Evolutionary conservation across 2,329 filamentous ascomycete species (phyloP), one percentile per base, ranked within the genome.

Genomic region (Madurella mycetomatis): DNA sequence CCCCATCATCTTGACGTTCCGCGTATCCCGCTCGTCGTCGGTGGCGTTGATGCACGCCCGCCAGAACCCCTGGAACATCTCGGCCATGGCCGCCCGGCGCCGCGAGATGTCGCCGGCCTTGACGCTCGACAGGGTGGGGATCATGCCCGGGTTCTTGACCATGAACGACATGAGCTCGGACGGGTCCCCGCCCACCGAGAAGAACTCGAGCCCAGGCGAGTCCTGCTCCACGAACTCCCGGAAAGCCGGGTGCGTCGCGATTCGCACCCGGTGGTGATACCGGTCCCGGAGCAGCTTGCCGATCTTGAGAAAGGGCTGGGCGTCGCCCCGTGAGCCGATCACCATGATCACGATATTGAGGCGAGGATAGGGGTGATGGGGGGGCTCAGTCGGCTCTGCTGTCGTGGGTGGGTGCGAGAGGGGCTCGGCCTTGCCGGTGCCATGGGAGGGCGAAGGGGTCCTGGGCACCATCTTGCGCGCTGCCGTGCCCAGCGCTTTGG

Each of bases 21-120:
- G 71, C 1, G 71, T 65, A 64, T 88, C 82, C 18, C 74, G 80
- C 63, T 85, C 82, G 59, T 88, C 84, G 59, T 90, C 87, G 0
- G 84, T 88, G 2, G 84, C 78, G 60, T 88, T 86, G 63, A 89
- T 82, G 64, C 88, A 92, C 1, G 87, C 84, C 30, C 86, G 74
- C 88, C 89, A 92, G 71, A 90, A 91, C 0, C 88, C 88, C 56
- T 89, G 78, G 64, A 92, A 90, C 86, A 92, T 92, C 57, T 87
- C 85, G 2, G 81, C 86, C 86, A 92, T 92, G 46, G 82, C 80
- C 4, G 80, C 77, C 40, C 89, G 75, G 31, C 87, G 75, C 19
- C 78, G 76, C 0, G 84, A 82, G 54, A 92, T 85, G 60, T 92
- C 88, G 3, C 88, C 88, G 1, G 84, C 81, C 58, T 82, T 85